phyloP scores from a whole-genome alignment of 495 filamentous ascomycete species.

The Parathielavia hyrcaniae region DNA sequence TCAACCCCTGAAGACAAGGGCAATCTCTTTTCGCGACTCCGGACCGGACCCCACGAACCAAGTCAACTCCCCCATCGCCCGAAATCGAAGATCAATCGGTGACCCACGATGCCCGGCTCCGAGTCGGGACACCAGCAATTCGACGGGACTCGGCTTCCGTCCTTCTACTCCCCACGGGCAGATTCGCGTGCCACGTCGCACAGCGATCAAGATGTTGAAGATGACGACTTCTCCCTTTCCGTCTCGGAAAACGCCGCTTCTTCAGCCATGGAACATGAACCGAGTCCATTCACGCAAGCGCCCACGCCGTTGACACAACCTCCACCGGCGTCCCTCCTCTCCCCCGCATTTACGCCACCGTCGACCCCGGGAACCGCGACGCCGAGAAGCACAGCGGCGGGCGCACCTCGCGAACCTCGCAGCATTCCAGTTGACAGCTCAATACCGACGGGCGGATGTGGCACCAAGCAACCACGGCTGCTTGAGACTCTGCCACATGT shows the following conservation, averaged over 20 bases:
- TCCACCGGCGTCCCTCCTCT: constrained; percentile 51
- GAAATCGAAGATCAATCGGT: background rate
- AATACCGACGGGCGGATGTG: constrained; percentile 44
- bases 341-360: constrained; percentile 77
- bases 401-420: constrained; percentile 33
- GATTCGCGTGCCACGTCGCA: constrained; percentile 21
- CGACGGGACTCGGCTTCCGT: constrained; percentile 35
- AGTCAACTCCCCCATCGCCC: constrained; percentile 4
- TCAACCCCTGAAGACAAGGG: background rate
- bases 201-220: constrained; percentile 20
- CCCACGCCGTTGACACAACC: constrained; percentile 23
- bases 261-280: background rate
- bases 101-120: constrained; percentile 21
- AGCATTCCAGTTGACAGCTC: constrained; percentile 52
- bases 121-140: constrained; percentile 23
- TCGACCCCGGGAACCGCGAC: constrained; percentile 62
- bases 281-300: background rate
- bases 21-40: background rate
- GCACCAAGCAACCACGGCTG: constrained; percentile 56
- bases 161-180: constrained; percentile 45
- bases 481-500: constrained; percentile 66
- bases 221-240: constrained; percentile 22
- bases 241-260: background rate
- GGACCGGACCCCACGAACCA: background rate
- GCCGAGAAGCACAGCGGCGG: constrained; percentile 30